Base-by-base conservation (phyloP, 441 rosid genomes). In the Sinapis alba region DNA sequence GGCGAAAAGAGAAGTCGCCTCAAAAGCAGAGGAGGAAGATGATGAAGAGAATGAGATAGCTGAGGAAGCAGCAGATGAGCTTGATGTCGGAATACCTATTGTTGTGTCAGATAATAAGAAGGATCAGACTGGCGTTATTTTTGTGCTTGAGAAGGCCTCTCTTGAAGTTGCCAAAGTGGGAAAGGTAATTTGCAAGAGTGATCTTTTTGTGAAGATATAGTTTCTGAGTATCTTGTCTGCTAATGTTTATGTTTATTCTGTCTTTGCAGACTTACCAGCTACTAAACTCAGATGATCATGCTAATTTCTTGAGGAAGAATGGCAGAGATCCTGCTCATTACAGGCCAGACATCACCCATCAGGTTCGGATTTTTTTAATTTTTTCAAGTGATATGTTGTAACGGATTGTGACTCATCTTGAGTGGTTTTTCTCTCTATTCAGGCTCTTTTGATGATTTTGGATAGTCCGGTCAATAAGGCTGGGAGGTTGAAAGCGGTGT, bases 101-200 rank as follows among this genome's bases (percentile, higher is more conserved):
- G 69, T 65, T 32, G 79, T 78, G 0, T 43, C 57, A 13, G 78
- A 71, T 47, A 45, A 26, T 51, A 81, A 73, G 9, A 64, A 74
- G 3, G 66, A 80, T 11, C 81, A 82, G 65, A 66, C 84, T 0
- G 91, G 88, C 0, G 84, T 87, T 26, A 76, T 83, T 15, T 93
- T 93, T 41, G 87, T 91, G 58, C 93, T 93, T 2, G 98, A 93
- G 86, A 91, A 79, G 68, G 96, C 96, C 24, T 85, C 91, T 51
- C 83, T 93, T 63, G 95, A 89, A 83, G 92, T 91, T 51, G 97
- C 94, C 15, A 89, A 91, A 85, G 90, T 93, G 78, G 98, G 98
- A 80, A 91, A 91, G 93, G 96, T 89, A 64, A 12, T 12, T 63
- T 43, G 7, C 11, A 7, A 10, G 41, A 70, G 38, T 36, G 36